A percentile compares a stretch with the other conserved stretches of the same genome.
These are phyloP conservation scores for Carex scoparia DNA, from an alignment of 176 grass and related monocot genomes.

Conservation along the genomic window DNA sequence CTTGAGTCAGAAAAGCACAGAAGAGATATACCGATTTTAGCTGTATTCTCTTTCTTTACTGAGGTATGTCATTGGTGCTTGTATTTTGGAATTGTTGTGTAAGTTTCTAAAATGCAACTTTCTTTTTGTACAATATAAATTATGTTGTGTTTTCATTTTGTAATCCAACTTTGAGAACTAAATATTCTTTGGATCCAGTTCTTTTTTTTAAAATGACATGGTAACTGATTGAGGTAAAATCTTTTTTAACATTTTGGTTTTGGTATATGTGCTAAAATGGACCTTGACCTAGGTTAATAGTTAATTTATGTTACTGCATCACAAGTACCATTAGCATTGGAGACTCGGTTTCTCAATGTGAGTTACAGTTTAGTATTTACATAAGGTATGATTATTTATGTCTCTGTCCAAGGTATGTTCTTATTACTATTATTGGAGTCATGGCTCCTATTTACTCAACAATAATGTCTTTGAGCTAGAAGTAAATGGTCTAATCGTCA, in stretches of 20 bases:
- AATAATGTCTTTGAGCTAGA: background rate
- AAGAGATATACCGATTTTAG: constrained; percentile 19
- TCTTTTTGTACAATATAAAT: constrained; percentile 11
- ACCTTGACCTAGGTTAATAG: background rate
- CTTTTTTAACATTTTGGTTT: background rate
- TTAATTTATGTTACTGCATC: background rate
- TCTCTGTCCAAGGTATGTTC: background rate
- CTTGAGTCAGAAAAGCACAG: constrained; percentile 6
- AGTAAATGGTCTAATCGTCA: background rate
- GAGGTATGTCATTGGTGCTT: constrained; percentile 8
- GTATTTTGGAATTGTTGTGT: constrained; percentile 6
- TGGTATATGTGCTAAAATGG: background rate
- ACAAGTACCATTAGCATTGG: background rate
- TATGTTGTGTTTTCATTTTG: constrained; percentile 2
- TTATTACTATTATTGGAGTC: background rate
- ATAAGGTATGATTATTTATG: background rate
- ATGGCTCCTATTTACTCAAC: background rate
- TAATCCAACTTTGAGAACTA: constrained; percentile 12
- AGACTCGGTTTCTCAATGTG: background rate
- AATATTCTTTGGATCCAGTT: constrained; percentile 3
- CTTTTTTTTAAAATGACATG: background rate
- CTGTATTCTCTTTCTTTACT: background rate
- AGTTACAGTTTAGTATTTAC: background rate
- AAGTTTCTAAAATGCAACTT: background rate
- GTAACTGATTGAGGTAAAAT: background rate